phyloP scores from a whole-genome alignment of 2,329 filamentous ascomycete genomes.

The Aspergillus sp. region DNA sequence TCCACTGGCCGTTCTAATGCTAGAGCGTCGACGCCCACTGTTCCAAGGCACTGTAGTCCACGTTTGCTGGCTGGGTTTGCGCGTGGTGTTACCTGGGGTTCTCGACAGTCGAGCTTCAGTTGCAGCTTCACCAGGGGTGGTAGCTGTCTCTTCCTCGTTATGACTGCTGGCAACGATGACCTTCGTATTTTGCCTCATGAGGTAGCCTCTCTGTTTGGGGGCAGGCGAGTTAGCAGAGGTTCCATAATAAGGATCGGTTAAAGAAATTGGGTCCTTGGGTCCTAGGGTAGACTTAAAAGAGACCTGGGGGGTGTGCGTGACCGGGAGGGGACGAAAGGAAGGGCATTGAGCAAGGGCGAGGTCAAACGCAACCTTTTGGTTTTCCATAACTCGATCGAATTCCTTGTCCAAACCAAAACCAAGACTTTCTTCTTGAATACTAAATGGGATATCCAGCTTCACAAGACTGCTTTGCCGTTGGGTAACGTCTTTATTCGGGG shows the following conservation, averaged over 20 bases:
- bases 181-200: slow-evolving; percentile 98
- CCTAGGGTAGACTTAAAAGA: slow-evolving; percentile 2
- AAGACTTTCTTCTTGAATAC: slow-evolving; percentile 57
- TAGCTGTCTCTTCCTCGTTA: slow-evolving; percentile 49
- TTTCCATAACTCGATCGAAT: slow-evolving; percentile 89
- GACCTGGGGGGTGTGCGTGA: slow-evolving; percentile 5
- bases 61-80: slow-evolving; percentile 74
- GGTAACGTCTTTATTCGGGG: slow-evolving; percentile 12
- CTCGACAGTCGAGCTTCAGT: slow-evolving; percentile 41
- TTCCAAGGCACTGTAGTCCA: slow-evolving; percentile 99
- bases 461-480: slow-evolving; percentile 66
- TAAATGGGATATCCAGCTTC: slow-evolving; percentile 72
- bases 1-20: slow-evolving; percentile 50
- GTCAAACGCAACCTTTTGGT: slow-evolving; percentile 78
- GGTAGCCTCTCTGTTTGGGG: slow-evolving; percentile 81
- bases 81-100: slow-evolving; percentile 62
- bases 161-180: slow-evolving; percentile 80
- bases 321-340: slow-evolving; percentile 7
- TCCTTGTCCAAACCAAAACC: slow-evolving; percentile 83
- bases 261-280: slow-evolving; percentile 11
- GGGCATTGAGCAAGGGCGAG: slow-evolving; percentile 35
- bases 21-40: slow-evolving; percentile 62
- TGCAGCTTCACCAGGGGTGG: slow-evolving; percentile 18
- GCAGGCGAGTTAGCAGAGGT: slow-evolving; percentile 54
- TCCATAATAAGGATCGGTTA: slow-evolving; percentile 6